Conservation (phyloP, 2,329 filamentous ascomycete species). For the Talaromyces sp. region DNA sequence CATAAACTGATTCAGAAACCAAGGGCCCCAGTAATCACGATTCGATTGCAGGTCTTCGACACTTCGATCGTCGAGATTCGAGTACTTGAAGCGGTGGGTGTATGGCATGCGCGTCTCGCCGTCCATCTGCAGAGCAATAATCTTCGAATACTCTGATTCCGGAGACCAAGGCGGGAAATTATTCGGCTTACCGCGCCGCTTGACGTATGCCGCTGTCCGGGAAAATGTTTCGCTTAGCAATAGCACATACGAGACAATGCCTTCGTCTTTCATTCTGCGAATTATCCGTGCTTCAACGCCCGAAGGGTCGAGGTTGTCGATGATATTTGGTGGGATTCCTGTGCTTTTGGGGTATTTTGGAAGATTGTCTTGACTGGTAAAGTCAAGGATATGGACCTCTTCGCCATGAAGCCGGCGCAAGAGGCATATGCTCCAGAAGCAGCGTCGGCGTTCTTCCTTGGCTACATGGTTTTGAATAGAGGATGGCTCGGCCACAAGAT, state of each 20-base stretch:
- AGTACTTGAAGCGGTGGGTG: conserved; percentile 46
- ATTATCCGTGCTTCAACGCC: conserved; percentile 18
- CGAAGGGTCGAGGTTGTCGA: conserved; percentile 17
- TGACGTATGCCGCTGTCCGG: conserved; percentile 44
- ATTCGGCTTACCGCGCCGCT: conserved; percentile 40
- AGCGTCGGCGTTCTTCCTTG: conserved; percentile 32
- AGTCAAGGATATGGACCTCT: conserved; percentile 36
- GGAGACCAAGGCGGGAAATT: conserved; percentile 45
- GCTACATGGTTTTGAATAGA: conserved; percentile 13
- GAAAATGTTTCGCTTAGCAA: conserved; percentile 46
- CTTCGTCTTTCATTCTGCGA: conserved; percentile 28
- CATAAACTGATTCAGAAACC: conserved; percentile 48
- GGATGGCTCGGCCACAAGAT: conserved; percentile 34
- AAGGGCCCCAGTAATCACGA: conserved; percentile 50
- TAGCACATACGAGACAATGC: conserved; percentile 44
- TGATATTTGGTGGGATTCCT: conserved; percentile 17
- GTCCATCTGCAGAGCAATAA: conserved; percentile 47
- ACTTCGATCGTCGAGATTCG: conserved; percentile 41
- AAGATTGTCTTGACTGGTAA: conserved; percentile 25
- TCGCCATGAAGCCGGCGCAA: conserved; percentile 41
- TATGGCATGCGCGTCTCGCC: conserved; percentile 48
- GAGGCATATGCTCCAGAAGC: conserved; percentile 40
- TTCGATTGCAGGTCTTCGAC: conserved; percentile 39
- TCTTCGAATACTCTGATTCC: conserved; percentile 49
- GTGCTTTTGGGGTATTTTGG: conserved; percentile 37